These are phyloP conservation scores for Ambispora gerdemannii DNA, from an alignment of 192 early-diverging fungal genomes.

Conservation along the genomic window DNA sequence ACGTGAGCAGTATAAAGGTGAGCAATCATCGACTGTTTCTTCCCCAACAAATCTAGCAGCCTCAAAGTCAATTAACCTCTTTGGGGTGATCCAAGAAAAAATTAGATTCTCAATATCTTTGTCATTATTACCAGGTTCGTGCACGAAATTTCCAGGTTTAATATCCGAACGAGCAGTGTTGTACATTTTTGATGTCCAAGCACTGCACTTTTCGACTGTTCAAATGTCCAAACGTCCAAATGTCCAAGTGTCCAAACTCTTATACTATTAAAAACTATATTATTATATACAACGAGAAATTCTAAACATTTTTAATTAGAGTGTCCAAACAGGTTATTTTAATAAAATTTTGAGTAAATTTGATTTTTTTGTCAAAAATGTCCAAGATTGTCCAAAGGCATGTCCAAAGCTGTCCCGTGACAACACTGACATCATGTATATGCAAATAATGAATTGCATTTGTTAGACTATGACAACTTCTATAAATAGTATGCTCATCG, in stretches of 20 bases:
- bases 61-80: constrained; percentile 56
- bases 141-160: constrained; percentile 20
- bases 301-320: too few species aligned
- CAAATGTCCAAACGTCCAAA: too few species aligned
- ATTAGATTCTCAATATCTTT: neutral
- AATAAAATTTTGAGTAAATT: too few species aligned
- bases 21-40: constrained; percentile 48
- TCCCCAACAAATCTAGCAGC: constrained; percentile 48
- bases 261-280: too few species aligned
- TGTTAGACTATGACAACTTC: neutral
- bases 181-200: too few species aligned
- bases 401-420: too few species aligned
- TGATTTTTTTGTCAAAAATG: too few species aligned
- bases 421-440: neutral
- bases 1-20: constrained; percentile 47
- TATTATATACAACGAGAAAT: too few species aligned
- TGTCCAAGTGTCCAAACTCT: too few species aligned
- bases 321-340: too few species aligned
- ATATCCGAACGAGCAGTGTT: constrained; percentile 17
- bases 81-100: constrained; percentile 19
- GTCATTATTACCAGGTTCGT: neutral
- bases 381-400: too few species aligned
- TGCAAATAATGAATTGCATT: constrained; percentile 20
- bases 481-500: neutral
- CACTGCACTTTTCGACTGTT: too few species aligned